These are phyloP conservation scores for Aquilaria malaccensis DNA, from an alignment of 345 rosid species.

Conservation along the genomic window DNA sequence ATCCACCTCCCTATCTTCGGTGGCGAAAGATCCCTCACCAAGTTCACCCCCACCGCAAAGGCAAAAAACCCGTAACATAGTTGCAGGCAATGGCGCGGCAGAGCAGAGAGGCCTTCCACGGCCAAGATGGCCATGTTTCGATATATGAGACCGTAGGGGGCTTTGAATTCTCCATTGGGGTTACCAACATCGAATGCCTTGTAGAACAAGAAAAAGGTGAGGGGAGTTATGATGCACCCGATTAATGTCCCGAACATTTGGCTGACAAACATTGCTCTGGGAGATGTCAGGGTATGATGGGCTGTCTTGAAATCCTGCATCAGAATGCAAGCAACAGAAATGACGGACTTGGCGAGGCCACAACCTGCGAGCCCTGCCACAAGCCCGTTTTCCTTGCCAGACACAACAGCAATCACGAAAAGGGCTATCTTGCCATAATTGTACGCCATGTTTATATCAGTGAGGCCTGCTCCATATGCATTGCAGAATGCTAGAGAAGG, in stretches of 20 bases:
- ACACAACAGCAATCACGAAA: slow-evolving; percentile 62
- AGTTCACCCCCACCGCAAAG: slow-evolving; percentile 58
- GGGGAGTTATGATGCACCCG: slow-evolving; percentile 68
- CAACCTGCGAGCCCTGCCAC: slow-evolving; percentile 88
- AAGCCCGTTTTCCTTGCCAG: slow-evolving; percentile 73
- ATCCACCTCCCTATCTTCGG: slow-evolving; percentile 57
- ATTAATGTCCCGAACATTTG: slow-evolving; percentile 70
- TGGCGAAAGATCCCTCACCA: slow-evolving; percentile 58
- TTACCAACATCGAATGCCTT: slow-evolving; percentile 87
- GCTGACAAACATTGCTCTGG: slow-evolving; percentile 81
- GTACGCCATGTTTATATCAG: slow-evolving; percentile 95
- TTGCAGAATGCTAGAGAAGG: slow-evolving; percentile 92
- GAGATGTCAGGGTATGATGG: slow-evolving; percentile 71
- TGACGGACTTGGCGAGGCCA: slow-evolving; percentile 84
- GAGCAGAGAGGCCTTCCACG: slow-evolving; percentile 56
- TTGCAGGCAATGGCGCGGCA: slow-evolving; percentile 57
- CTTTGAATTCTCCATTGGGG: slow-evolving; percentile 82
- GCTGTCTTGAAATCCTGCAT: slow-evolving; percentile 99
- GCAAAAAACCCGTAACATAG: slow-evolving; percentile 54
- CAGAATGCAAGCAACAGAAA: slow-evolving; percentile 76
- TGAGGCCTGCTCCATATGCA: slow-evolving; percentile 92
- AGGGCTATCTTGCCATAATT: slow-evolving; percentile 95
- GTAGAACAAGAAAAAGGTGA: slow-evolving; percentile 86
- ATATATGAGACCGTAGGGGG: slow-evolving; percentile 87
- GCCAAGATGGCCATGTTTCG: slow-evolving; percentile 74